A percentile compares a stretch with the other conserved stretches of the same genome.
Conservation (phyloP, 768 basidiomycete species). For the Albatrellus ellisii region DNA sequence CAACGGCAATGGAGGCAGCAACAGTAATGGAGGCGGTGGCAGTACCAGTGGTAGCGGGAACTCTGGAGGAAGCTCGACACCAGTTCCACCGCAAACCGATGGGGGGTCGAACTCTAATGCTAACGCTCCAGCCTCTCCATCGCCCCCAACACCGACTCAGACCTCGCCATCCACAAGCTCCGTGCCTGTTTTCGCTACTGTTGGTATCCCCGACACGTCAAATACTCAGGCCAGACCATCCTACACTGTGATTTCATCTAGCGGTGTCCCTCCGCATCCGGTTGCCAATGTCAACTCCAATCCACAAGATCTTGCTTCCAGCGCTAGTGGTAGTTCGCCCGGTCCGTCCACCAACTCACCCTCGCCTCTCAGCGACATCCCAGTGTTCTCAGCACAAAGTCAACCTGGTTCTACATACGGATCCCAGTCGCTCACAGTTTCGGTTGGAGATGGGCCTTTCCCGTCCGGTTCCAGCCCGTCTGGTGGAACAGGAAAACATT, state of each 20-base stretch:
- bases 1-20: background rate
- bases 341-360: background rate
- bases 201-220: background rate
- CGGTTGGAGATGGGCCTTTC: background rate
- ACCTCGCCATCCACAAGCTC: background rate
- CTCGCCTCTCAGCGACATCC: background rate
- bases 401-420: background rate
- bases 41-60: background rate
- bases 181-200: background rate
- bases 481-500: slow-evolving; percentile 1
- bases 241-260: background rate
- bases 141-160: background rate
- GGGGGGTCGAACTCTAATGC: too few species aligned
- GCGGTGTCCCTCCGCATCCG: background rate
- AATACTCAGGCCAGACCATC: background rate
- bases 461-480: background rate
- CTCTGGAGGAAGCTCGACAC: background rate
- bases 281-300: background rate
- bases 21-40: background rate
- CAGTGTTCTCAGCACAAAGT: background rate
- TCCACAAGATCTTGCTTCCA: background rate
- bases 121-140: too few species aligned
- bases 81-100: too few species aligned
- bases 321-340: background rate
- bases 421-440: background rate